Conservation (phyloP, 2,329 filamentous ascomycete species). For the Penicillium thymicola region DNA sequence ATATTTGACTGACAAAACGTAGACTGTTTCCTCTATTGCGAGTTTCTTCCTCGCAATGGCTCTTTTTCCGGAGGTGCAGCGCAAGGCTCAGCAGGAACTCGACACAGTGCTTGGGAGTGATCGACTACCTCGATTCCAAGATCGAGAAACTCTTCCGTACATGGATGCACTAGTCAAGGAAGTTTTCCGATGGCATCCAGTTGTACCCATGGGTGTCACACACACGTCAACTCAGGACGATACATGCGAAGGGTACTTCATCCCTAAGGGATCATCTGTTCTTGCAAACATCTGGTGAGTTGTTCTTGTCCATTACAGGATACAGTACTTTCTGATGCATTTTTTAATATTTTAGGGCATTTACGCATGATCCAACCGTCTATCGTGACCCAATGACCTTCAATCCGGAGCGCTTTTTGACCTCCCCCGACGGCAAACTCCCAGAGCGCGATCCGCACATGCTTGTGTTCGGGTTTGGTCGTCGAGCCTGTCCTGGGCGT, state of each 20-base stretch:
- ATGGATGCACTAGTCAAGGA: neutral
- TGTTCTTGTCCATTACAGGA: neutral
- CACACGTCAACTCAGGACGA: neutral
- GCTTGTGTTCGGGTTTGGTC: slow-evolving; percentile 23
- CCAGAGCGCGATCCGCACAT: slow-evolving; percentile 40
- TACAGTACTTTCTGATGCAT: neutral
- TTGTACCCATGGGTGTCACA: neutral
- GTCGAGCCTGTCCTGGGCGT: slow-evolving; percentile 21
- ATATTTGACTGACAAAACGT: neutral
- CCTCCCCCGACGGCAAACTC: slow-evolving; percentile 19
- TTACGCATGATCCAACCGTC: slow-evolving; percentile 37
- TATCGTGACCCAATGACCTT: slow-evolving; percentile 41
- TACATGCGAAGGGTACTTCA: slow-evolving; percentile 7
- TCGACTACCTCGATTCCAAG: slow-evolving; percentile 34
- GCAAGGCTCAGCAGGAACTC: slow-evolving; percentile 45
- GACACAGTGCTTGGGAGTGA: slow-evolving; percentile 33
- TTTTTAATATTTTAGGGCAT: slow-evolving; percentile 32
- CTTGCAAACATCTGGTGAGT: slow-evolving; percentile 38
- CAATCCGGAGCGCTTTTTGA: slow-evolving; percentile 44
- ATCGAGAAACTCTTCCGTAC: slow-evolving; percentile 28
- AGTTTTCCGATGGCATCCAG: slow-evolving; percentile 1
- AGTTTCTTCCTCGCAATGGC: slow-evolving; percentile 51
- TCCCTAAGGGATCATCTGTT: slow-evolving; percentile 38
- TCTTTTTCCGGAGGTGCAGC: slow-evolving; percentile 49
- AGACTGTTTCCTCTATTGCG: slow-evolving; percentile 42